Percentiles rank a stretch among this genome's conserved stretches.
Conservation (phyloP, 1,284 basidiomycete genomes). For the Cutaneotrichosporon cutaneum region DNA sequence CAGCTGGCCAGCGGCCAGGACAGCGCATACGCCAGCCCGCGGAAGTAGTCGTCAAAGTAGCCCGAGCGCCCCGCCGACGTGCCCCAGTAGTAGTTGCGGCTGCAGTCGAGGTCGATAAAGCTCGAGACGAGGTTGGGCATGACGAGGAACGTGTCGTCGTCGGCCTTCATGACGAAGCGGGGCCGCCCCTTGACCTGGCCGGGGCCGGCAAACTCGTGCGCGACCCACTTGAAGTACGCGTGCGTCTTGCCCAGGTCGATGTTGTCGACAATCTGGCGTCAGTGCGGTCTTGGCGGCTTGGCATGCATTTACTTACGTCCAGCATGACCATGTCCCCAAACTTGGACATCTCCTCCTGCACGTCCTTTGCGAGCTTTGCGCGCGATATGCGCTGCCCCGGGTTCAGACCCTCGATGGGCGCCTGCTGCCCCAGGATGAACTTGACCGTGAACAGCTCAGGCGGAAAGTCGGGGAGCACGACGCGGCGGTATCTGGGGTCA, state of each 20-base stretch:
- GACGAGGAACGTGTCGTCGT: constrained; percentile 54
- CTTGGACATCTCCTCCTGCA: constrained; percentile 43
- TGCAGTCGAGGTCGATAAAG: constrained; percentile 51
- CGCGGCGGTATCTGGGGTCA: constrained; percentile 37
- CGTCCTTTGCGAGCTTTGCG: constrained; percentile 19
- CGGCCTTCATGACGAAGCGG: constrained; percentile 54
- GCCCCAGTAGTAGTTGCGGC: constrained; percentile 54
- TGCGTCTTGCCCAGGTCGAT: constrained; percentile 54
- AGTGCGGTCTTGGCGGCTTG: neutral
- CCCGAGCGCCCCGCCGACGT: constrained; percentile 48
- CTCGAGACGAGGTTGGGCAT: constrained; percentile 53
- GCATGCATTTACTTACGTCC: constrained; percentile 32
- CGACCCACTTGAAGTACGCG: constrained; percentile 54
- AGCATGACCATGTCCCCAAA: constrained; percentile 52
- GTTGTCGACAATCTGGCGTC: constrained; percentile 49
- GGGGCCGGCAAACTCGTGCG: constrained; percentile 41
- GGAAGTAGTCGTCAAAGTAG: constrained; percentile 52
- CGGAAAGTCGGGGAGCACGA: constrained; percentile 50
- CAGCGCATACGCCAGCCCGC: constrained; percentile 55
- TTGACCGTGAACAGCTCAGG: constrained; percentile 47
- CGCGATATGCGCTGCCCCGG: neutral
- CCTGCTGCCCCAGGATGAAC: constrained; percentile 50
- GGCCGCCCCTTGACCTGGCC: constrained; percentile 50
- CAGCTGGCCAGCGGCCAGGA: constrained; percentile 53
- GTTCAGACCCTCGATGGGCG: neutral